Evolutionary conservation across 805 yeast species (phyloP).

Genomic region (Saturnispora serradocipensis): DNA sequence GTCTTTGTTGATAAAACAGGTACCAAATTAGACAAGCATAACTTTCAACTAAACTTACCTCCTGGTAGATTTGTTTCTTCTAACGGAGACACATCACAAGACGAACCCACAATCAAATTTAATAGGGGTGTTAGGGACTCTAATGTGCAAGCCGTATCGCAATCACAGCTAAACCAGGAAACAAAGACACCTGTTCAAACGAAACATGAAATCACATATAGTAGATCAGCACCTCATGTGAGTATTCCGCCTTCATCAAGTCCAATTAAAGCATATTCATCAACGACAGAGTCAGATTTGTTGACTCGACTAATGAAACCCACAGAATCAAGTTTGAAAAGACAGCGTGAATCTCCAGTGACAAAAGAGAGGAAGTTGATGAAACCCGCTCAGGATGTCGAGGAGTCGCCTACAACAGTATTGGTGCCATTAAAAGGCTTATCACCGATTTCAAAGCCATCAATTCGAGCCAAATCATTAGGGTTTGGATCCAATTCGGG

Average conservation of each 20-base stretch:
- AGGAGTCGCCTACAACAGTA: slow-evolving; percentile 1
- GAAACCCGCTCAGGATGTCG: background rate
- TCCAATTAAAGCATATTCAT: slow-evolving; percentile 2
- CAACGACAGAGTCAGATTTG: slow-evolving; percentile 11
- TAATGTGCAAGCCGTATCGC: background rate
- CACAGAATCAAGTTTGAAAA: slow-evolving; percentile 19
- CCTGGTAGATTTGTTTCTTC: slow-evolving; percentile 9
- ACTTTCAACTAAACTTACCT: slow-evolving; percentile 17
- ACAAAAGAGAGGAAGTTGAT: background rate
- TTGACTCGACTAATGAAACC: slow-evolving; percentile 20
- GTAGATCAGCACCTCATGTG: slow-evolving; percentile 1
- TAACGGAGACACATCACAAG: slow-evolving; percentile 5
- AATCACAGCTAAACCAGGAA: background rate
- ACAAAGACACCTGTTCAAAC: background rate
- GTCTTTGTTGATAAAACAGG: slow-evolving; percentile 14
- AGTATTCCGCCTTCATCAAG: background rate
- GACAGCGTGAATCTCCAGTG: slow-evolving; percentile 5
- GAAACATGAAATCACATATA: background rate
- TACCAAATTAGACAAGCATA: background rate
- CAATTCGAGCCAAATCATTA: background rate
- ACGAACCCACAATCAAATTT: slow-evolving; percentile 26
- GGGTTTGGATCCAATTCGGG: background rate
- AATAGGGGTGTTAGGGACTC: slow-evolving; percentile 11
- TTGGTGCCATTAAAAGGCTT: slow-evolving; percentile 1
- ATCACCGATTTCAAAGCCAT: background rate